Evolutionary conservation across 306 rosid genomes (phyloP).

Genomic region (Castanea crenata): DNA sequence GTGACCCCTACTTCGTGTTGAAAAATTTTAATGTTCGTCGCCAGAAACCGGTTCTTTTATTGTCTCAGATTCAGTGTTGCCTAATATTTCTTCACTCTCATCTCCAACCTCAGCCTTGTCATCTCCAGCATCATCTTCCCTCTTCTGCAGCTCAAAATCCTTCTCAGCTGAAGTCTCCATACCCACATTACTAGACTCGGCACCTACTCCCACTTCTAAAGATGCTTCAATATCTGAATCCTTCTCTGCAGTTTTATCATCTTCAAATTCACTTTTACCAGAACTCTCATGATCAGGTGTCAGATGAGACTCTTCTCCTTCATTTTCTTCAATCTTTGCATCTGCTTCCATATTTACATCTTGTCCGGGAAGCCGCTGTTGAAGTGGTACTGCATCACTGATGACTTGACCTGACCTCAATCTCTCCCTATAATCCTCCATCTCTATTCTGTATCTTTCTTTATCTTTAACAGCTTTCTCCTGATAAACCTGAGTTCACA

Average conservation of each 20-base stretch:
- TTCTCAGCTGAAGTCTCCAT: conserved; percentile 25
- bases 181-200: conserved; percentile 30
- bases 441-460: conserved; percentile 73
- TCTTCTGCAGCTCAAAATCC: conserved; percentile 28
- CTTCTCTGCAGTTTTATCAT: conserved; percentile 31
- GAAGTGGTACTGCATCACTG: conserved; percentile 75
- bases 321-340: conserved; percentile 42
- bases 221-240: conserved; percentile 32
- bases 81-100: conserved; percentile 11
- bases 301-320: conserved; percentile 33
- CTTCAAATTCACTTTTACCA: conserved; percentile 53
- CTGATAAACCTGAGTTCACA: conserved; percentile 66
- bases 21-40: background rate
- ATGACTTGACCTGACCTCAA: conserved; percentile 50
- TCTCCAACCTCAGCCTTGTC: conserved; percentile 14
- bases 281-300: conserved; percentile 47
- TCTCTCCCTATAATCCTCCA: conserved; percentile 77
- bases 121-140: conserved; percentile 20
- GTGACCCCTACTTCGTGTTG: conserved; percentile 1
- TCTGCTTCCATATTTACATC: conserved; percentile 42
- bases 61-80: background rate
- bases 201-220: conserved; percentile 22
- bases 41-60: background rate
- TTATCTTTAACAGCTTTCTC: conserved; percentile 84
- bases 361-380: conserved; percentile 56